phyloP scores from a whole-genome alignment of 208 protist species.

The Leptomonas pyrrhocoris region DNA sequence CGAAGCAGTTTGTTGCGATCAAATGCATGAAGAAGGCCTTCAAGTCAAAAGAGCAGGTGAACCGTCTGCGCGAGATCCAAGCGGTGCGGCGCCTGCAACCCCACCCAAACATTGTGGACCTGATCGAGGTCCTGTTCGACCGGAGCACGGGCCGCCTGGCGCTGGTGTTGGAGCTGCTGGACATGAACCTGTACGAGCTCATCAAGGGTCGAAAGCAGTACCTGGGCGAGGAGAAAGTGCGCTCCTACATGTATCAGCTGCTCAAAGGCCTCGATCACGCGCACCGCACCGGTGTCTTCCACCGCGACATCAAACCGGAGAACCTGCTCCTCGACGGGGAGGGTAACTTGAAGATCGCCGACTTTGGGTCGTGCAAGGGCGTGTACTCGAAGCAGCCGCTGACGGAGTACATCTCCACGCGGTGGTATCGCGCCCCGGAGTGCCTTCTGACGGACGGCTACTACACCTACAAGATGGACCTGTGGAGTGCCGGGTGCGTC shows the following conservation, averaged over 20 bases:
- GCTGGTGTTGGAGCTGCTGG: slow-evolving; percentile 98
- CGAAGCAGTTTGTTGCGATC: slow-evolving; percentile 92
- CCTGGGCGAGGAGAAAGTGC: slow-evolving; percentile 86
- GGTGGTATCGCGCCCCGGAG: slow-evolving; percentile 95
- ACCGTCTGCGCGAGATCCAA: slow-evolving; percentile 97
- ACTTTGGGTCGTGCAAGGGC: slow-evolving; percentile 93
- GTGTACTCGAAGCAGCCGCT: slow-evolving; percentile 80
- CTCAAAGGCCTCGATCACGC: slow-evolving; percentile 93
- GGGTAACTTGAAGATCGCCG: slow-evolving; percentile 84
- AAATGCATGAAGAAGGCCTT: slow-evolving; percentile 98
- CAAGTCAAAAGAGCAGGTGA: slow-evolving; percentile 94
- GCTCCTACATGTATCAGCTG: slow-evolving; percentile 90
- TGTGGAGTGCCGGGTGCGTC: slow-evolving; percentile 90
- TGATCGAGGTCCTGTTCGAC: slow-evolving; percentile 96
- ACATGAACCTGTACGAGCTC: slow-evolving; percentile 98
- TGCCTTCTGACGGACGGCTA: slow-evolving; percentile 89
- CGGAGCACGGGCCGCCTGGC: slow-evolving; percentile 90
- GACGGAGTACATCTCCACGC: slow-evolving; percentile 93
- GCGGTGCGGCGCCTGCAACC: slow-evolving; percentile 90
- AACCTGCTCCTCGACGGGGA: slow-evolving; percentile 96
- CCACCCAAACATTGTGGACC: slow-evolving; percentile 95
- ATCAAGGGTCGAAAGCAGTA: slow-evolving; percentile 91
- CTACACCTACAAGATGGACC: slow-evolving; percentile 92
- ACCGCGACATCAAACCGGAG: slow-evolving; percentile 97
- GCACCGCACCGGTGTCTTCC: slow-evolving; percentile 92